Evolutionary conservation across 345 rosid genomes (phyloP).

Genomic region (thale cress (Arabidopsis thaliana)): DNA sequence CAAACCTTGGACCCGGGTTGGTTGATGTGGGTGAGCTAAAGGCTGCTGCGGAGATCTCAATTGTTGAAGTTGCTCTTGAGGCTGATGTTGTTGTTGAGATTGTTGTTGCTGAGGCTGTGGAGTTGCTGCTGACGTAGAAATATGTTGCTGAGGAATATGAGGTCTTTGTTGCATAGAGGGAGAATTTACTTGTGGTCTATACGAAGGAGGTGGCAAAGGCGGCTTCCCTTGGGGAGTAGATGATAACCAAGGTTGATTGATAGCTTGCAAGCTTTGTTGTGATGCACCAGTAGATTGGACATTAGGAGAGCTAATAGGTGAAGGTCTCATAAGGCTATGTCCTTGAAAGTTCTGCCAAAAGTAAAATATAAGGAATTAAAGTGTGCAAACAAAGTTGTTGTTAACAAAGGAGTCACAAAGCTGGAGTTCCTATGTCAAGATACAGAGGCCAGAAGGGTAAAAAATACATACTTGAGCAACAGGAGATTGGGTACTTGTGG

Average conservation of each 20-base stretch:
- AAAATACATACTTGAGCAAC: slow-evolving; percentile 63
- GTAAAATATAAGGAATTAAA: slow-evolving; percentile 5
- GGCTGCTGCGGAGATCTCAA: slow-evolving; percentile 61
- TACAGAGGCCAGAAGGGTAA: background rate
- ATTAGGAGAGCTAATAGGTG: slow-evolving; percentile 57
- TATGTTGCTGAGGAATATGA: slow-evolving; percentile 68
- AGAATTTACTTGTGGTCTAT: slow-evolving; percentile 65
- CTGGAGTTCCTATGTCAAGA: background rate
- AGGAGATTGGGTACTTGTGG: slow-evolving; percentile 62
- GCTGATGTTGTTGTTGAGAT: slow-evolving; percentile 55
- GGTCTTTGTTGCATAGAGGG: slow-evolving; percentile 81
- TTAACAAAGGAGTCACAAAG: slow-evolving; percentile 16
- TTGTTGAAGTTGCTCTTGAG: slow-evolving; percentile 62
- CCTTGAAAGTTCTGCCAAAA: slow-evolving; percentile 72
- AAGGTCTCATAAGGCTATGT: slow-evolving; percentile 65
- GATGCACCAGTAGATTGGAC: slow-evolving; percentile 63
- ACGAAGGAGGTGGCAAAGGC: slow-evolving; percentile 76
- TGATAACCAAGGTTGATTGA: slow-evolving; percentile 84
- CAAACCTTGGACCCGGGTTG: slow-evolving; percentile 50
- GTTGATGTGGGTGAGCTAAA: slow-evolving; percentile 66
- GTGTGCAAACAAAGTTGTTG: slow-evolving; percentile 10
- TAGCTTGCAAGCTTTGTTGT: slow-evolving; percentile 63
- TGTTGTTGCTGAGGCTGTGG: slow-evolving; percentile 61
- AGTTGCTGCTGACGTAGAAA: slow-evolving; percentile 56
- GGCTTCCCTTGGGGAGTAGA: slow-evolving; percentile 83